Evolutionary conservation across 192 early-diverging fungal genomes (phyloP).

Genomic region (Neocallimastix lanati): DNA sequence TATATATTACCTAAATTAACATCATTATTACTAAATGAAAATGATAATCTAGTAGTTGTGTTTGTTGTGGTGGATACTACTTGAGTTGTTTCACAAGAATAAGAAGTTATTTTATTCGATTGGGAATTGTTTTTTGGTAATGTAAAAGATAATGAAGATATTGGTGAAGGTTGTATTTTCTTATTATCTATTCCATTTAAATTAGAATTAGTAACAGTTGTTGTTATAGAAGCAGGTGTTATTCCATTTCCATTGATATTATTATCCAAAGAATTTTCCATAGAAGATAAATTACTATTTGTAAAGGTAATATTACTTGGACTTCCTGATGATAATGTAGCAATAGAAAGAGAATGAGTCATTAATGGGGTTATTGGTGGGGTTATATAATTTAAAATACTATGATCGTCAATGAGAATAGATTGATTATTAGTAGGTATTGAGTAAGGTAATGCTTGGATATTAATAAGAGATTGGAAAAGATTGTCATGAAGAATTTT

Average conservation of each 20-base stretch:
- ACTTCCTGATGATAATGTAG: not conserved
- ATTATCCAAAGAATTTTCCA: too few relatives aligned
- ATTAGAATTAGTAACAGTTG: not conserved
- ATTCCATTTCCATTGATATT: too few relatives aligned
- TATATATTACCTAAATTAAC: not conserved
- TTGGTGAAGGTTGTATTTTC: not conserved
- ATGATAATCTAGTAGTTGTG: not conserved
- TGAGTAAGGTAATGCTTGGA: not conserved
- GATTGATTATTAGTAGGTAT: too few relatives aligned
- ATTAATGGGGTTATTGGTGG: not conserved
- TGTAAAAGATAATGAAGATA: not conserved
- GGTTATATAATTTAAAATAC: not conserved
- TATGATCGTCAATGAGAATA: not conserved
- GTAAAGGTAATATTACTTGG: not conserved
- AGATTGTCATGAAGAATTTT: not conserved
- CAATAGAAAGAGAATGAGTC: not conserved
- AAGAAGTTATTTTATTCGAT: not conserved
- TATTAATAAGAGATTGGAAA: not conserved
- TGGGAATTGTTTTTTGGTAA: not conserved
- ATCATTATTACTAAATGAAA: not conserved
- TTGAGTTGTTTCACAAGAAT: not conserved
- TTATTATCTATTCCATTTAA: not conserved
- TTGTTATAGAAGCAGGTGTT: not conserved
- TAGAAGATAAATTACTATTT: not conserved
- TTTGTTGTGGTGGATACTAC: not conserved